Conservation (phyloP, 1,284 basidiomycete genomes). For the Trichosporon asahii region DNA sequence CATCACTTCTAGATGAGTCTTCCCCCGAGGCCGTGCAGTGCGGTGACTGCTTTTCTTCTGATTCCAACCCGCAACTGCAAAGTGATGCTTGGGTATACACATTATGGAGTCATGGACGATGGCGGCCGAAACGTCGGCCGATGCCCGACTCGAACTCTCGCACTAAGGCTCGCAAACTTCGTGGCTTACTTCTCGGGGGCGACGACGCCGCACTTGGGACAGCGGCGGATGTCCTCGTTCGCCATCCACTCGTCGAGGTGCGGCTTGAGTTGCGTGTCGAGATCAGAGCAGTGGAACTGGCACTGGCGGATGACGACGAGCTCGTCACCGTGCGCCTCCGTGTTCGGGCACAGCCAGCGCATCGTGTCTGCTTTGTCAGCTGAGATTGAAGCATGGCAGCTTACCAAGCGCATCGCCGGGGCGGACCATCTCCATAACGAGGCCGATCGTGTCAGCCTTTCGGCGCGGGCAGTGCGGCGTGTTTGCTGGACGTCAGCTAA, state of each 20-base stretch:
- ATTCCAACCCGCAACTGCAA: neutral
- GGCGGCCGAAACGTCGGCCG: neutral
- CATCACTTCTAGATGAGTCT: neutral
- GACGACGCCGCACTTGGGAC: conserved; percentile 65
- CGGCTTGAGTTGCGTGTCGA: conserved; percentile 91
- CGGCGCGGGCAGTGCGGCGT: conserved; percentile 93
- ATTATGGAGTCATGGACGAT: neutral
- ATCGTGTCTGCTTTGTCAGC: conserved; percentile 64
- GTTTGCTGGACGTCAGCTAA: conserved; percentile 60
- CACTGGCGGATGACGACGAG: conserved; percentile 85
- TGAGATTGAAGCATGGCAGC: conserved; percentile 16
- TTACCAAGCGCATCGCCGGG: conserved; percentile 58
- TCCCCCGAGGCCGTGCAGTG: neutral
- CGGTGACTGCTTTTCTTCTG: neutral
- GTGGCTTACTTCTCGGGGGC: conserved; percentile 53
- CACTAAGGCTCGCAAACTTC: neutral
- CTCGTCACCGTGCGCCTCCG: conserved; percentile 58
- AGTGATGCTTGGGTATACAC: neutral
- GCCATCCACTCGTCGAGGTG: conserved; percentile 74
- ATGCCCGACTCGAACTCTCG: neutral
- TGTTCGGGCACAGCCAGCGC: conserved; percentile 84
- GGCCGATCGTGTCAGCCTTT: conserved; percentile 82
- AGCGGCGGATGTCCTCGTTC: conserved; percentile 63
- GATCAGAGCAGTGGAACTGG: conserved; percentile 81
- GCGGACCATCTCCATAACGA: conserved; percentile 90